Percentiles rank a stretch among this genome's conserved stretches.
Evolutionary conservation across 2,329 filamentous ascomycete genomes (phyloP).

Genomic region (Colletotrichum plurivorum): DNA sequence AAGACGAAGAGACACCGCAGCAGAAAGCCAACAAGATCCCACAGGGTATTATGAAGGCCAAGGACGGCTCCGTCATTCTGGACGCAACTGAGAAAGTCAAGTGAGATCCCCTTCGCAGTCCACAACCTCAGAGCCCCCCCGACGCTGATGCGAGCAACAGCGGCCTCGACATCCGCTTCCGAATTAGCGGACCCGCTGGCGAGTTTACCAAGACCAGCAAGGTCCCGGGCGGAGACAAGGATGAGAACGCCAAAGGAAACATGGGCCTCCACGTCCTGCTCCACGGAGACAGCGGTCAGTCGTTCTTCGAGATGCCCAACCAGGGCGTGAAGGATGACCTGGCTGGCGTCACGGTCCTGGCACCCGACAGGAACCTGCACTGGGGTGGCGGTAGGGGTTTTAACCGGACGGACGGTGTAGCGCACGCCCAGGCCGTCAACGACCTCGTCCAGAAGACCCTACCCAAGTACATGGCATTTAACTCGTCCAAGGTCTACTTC

Average conservation of each 20-base stretch:
- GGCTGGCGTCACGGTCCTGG: constrained; percentile 67
- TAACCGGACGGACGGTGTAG: constrained; percentile 67
- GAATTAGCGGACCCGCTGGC: constrained; percentile 66
- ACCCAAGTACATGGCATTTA: constrained; percentile 67
- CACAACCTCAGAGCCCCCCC: background rate
- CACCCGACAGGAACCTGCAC: constrained; percentile 68
- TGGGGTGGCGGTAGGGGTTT: constrained; percentile 70
- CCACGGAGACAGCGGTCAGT: constrained; percentile 72
- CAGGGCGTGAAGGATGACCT: constrained; percentile 64
- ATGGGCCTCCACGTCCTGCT: constrained; percentile 70
- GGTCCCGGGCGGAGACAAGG: constrained; percentile 51
- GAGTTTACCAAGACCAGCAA: constrained; percentile 65
- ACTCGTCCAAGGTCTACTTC: constrained; percentile 67
- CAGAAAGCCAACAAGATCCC: constrained; percentile 48
- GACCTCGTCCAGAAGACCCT: constrained; percentile 64
- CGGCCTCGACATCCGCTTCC: constrained; percentile 67
- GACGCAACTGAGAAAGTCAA: constrained; percentile 69
- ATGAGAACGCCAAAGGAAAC: constrained; percentile 46
- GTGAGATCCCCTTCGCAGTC: constrained; percentile 49
- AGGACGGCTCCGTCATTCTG: constrained; percentile 69
- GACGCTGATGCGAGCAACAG: constrained; percentile 45
- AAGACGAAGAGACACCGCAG: constrained; percentile 43
- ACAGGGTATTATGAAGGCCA: constrained; percentile 57
- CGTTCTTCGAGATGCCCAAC: constrained; percentile 71
- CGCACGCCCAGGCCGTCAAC: constrained; percentile 69